phyloP scores from a whole-genome alignment of 176 grass and related monocot genomes.

The Bolboschoenus planiculmis region DNA sequence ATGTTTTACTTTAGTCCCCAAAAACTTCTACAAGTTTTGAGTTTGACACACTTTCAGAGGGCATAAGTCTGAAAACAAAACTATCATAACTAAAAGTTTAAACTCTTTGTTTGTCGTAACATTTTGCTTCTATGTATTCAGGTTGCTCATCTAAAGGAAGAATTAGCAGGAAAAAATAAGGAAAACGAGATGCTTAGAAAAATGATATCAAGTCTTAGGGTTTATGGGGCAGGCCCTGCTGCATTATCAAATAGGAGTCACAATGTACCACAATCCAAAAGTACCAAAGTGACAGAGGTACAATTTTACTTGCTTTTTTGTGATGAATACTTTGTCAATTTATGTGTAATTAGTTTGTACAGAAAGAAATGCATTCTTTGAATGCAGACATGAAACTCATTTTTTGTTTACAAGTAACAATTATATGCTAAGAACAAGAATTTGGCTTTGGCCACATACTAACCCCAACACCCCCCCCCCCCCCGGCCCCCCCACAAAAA shows the following conservation, averaged over 20 bases:
- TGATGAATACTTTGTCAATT: neutral
- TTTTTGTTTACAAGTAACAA: neutral
- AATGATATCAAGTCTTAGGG: constrained; percentile 2
- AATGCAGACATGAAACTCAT: neutral
- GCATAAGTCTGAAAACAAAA: neutral
- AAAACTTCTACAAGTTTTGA: neutral
- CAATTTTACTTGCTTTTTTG: neutral
- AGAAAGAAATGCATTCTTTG: neutral
- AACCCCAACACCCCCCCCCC: neutral
- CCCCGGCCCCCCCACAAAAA: too few species aligned
- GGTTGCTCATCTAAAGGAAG: constrained; percentile 15
- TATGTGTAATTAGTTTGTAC: neutral
- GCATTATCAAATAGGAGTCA: constrained; percentile 2
- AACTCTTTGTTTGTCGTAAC: neutral
- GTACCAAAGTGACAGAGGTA: neutral
- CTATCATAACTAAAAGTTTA: neutral
- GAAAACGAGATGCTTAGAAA: constrained; percentile 19
- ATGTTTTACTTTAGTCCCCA: too few species aligned
- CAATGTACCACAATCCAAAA: neutral
- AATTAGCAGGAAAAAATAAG: constrained; percentile 6
- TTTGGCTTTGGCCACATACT: neutral
- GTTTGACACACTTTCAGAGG: neutral
- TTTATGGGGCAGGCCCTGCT: neutral
- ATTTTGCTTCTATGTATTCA: neutral
- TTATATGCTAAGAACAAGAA: neutral